Percentiles rank a stretch among this genome's conserved stretches.
Conservation (phyloP, 768 basidiomycete genomes). For the Mycena floridula region DNA sequence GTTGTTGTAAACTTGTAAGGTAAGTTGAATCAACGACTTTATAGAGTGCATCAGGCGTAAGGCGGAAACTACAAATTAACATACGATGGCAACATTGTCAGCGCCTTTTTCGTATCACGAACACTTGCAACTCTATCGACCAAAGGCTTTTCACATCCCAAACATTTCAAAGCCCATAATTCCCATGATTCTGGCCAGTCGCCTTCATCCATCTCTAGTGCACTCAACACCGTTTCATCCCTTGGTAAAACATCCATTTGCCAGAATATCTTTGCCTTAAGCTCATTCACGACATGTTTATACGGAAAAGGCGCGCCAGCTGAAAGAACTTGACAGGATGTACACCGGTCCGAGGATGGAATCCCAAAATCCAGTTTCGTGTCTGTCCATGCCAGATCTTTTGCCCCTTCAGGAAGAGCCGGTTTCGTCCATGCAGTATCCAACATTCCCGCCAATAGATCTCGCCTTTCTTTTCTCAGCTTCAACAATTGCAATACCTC, state of each 20-base stretch:
- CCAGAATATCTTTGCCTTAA: background rate
- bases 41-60: too few relatives aligned
- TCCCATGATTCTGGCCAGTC: background rate
- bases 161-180: background rate
- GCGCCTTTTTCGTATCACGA: background rate
- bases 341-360: background rate
- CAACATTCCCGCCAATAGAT: background rate
- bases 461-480: background rate
- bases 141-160: background rate
- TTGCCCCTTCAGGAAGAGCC: background rate
- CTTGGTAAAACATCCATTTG: background rate
- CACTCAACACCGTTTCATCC: background rate
- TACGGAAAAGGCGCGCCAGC: background rate
- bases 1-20: constrained; percentile 61
- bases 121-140: background rate
- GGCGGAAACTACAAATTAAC: too few relatives aligned
- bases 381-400: too few relatives aligned
- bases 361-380: background rate
- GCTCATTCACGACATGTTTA: background rate
- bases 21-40: too few relatives aligned
- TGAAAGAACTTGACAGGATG: background rate
- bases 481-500: background rate
- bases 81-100: background rate
- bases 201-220: background rate
- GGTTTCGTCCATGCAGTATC: background rate